Conservation (phyloP, 169 alveolate genomes). For the Cyclospora cayetanensis region DNA sequence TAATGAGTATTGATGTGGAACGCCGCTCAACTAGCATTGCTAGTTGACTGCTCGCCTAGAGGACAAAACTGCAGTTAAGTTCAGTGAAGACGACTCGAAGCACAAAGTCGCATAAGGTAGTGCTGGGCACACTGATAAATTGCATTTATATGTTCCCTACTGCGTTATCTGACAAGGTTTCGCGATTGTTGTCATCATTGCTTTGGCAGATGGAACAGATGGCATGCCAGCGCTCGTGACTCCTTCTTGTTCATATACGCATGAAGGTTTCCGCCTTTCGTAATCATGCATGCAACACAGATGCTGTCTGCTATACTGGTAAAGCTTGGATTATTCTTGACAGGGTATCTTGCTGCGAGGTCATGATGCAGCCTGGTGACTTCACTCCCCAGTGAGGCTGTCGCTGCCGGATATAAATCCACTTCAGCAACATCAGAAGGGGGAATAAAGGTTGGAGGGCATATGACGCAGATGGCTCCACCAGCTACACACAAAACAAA, state of each 20-base stretch:
- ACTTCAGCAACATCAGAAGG: neutral
- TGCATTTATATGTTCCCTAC: too few relatives aligned
- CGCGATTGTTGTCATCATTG: too few relatives aligned
- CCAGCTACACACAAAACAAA: constrained; percentile 60
- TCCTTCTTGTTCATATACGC: constrained; percentile 64
- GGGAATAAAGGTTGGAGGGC: constrained; percentile 56
- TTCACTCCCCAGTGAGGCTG: neutral
- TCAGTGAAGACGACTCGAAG: too few relatives aligned
- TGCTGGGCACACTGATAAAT: too few relatives aligned
- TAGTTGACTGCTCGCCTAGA: too few relatives aligned
- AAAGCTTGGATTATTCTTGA: constrained; percentile 25
- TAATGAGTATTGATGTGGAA: too few relatives aligned
- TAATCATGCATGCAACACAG: constrained; percentile 59
- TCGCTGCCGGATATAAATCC: neutral
- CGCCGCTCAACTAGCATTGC: too few relatives aligned
- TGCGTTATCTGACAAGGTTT: too few relatives aligned
- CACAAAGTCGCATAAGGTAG: too few relatives aligned
- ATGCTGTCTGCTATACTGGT: constrained; percentile 30
- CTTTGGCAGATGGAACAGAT: constrained; percentile 20
- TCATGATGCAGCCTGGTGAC: neutral
- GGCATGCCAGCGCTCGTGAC: constrained; percentile 59
- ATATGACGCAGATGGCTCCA: constrained; percentile 63
- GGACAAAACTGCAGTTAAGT: too few relatives aligned
- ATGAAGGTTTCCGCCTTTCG: constrained; percentile 60
- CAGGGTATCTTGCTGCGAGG: constrained; percentile 11